These are phyloP conservation scores for Aspergillus coremiiformis DNA, from an alignment of 495 filamentous ascomycete species.

Conservation along the genomic window DNA sequence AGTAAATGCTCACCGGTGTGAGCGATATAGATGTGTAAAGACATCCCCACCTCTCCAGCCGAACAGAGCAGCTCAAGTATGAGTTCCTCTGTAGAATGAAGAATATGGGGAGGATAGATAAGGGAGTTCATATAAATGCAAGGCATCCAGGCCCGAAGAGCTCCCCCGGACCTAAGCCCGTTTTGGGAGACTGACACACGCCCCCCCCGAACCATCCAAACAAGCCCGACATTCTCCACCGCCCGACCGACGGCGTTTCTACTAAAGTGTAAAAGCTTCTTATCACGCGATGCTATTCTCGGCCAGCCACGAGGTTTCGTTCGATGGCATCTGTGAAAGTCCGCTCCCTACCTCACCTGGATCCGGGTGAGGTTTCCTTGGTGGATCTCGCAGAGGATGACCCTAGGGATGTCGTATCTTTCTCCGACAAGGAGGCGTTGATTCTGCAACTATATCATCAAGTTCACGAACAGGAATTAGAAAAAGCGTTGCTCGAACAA, in stretches of 20 bases:
- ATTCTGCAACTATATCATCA: slow-evolving; percentile 62
- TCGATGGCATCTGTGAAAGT: slow-evolving; percentile 34
- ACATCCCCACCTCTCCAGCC: slow-evolving; percentile 50
- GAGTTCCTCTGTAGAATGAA: slow-evolving; percentile 10
- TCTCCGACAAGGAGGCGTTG: slow-evolving; percentile 54
- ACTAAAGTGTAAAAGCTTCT: slow-evolving; percentile 8
- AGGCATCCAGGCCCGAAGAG: slow-evolving; percentile 11
- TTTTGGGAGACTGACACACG: slow-evolving; percentile 13
- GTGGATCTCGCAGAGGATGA: slow-evolving; percentile 37
- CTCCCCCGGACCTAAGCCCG: slow-evolving; percentile 17
- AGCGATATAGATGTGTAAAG: slow-evolving; percentile 76
- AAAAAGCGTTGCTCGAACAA: slow-evolving; percentile 58
- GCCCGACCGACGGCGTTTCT: slow-evolving; percentile 7
- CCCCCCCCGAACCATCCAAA: slow-evolving; percentile 8
- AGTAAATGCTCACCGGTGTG: slow-evolving; percentile 78
- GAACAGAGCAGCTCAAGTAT: slow-evolving; percentile 26
- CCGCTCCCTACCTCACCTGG: slow-evolving; percentile 31
- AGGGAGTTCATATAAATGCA: slow-evolving; percentile 7
- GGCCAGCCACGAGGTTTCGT: slow-evolving; percentile 25
- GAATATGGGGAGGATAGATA: slow-evolving; percentile 23
- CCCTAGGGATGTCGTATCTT: slow-evolving; percentile 40
- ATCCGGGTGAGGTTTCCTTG: slow-evolving; percentile 30
- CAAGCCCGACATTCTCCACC: slow-evolving; percentile 12
- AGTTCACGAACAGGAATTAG: slow-evolving; percentile 60
- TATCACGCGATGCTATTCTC: slow-evolving; percentile 32